phyloP scores from a whole-genome alignment of 345 rosid genomes.

The Aquilaria malaccensis region DNA sequence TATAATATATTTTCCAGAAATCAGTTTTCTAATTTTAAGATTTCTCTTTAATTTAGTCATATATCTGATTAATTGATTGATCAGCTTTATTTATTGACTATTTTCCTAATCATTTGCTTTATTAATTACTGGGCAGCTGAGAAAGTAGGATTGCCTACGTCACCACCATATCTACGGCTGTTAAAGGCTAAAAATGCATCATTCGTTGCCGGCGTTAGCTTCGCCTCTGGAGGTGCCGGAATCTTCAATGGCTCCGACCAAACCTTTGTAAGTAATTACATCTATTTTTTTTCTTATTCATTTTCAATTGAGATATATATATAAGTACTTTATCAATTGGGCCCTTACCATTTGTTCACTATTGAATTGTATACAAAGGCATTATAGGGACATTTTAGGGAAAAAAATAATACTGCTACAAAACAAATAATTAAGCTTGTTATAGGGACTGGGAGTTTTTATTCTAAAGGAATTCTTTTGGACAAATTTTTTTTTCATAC shows the following conservation, averaged over 20 bases:
- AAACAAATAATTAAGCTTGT: too few relatives aligned
- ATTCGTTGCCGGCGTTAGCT: constrained; percentile 42
- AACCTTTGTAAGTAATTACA: constrained; percentile 28
- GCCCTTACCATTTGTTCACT: background rate
- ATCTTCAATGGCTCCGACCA: constrained; percentile 51
- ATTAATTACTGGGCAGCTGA: constrained; percentile 34
- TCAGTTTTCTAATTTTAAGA: background rate
- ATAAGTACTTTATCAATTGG: background rate
- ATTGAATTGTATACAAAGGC: too few relatives aligned
- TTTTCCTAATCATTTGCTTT: too few relatives aligned
- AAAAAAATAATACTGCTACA: too few relatives aligned
- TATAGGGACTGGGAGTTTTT: too few relatives aligned
- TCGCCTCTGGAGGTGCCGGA: constrained; percentile 63
- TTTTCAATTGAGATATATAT: background rate
- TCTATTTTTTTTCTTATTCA: background rate
- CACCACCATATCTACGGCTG: constrained; percentile 53
- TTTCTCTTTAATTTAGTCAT: too few relatives aligned
- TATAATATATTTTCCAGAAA: background rate
- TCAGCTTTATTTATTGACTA: too few relatives aligned
- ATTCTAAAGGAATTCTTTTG: too few relatives aligned
- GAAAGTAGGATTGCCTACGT: constrained; percentile 48
- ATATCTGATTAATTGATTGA: too few relatives aligned
- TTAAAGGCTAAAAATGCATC: constrained; percentile 11
- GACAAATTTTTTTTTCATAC: too few relatives aligned
- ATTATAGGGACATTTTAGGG: too few relatives aligned